Conservation (phyloP, 2,329 filamentous ascomycete genomes). For the Alternaria sp. region DNA sequence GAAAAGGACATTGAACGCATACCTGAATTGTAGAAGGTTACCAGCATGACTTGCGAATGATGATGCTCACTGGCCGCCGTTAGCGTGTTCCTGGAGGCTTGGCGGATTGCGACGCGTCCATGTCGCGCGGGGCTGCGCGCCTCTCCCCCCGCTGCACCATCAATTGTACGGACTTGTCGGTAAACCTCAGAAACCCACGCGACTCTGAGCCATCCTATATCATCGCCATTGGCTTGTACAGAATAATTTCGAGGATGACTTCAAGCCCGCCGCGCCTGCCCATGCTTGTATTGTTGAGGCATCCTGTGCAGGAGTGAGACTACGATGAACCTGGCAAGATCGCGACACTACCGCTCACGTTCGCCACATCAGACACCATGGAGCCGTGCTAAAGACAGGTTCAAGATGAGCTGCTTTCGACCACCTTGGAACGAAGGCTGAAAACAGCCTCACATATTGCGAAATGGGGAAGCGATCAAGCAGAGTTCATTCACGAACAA, state of each 20-base stretch:
- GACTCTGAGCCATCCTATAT: neutral
- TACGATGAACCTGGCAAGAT: neutral
- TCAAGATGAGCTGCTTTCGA: neutral
- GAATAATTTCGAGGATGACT: neutral
- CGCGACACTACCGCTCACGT: neutral
- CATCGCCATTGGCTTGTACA: neutral
- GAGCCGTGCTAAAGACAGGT: too few relatives aligned
- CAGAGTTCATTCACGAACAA: neutral
- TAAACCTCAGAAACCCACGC: neutral
- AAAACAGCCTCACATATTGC: neutral
- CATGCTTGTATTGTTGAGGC: neutral
- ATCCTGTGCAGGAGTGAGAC: neutral
- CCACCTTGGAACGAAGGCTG: neutral
- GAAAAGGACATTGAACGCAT: neutral
- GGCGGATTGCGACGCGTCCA: neutral
- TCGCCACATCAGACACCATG: neutral
- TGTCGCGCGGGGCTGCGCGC: neutral
- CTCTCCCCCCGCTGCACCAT: neutral
- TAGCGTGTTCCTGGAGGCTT: neutral
- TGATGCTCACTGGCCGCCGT: neutral
- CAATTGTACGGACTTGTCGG: neutral
- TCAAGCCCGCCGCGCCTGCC: neutral
- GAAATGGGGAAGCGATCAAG: neutral
- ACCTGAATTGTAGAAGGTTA: neutral
- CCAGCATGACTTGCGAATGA: neutral